These are phyloP conservation scores for Cytospora leucostoma DNA, from an alignment of 2,329 filamentous ascomycete species.

Conservation along the genomic window DNA sequence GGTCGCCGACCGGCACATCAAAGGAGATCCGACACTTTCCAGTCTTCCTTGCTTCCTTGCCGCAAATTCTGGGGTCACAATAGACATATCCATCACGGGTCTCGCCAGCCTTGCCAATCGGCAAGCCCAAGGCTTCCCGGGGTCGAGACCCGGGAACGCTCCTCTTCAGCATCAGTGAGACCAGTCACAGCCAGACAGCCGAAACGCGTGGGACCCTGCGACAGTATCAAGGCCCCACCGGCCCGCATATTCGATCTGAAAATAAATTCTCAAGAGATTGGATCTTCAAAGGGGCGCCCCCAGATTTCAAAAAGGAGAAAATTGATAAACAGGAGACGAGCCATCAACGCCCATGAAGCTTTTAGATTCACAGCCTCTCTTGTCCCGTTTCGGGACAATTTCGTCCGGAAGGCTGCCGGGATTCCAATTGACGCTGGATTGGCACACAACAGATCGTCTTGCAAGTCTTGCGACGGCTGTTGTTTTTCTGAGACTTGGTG, in stretches of 20 bases:
- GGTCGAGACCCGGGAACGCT: background rate
- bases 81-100: background rate
- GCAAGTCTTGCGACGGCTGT: slow-evolving; percentile 19
- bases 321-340: slow-evolving; percentile 19
- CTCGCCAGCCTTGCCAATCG: background rate
- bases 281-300: slow-evolving; percentile 22
- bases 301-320: slow-evolving; percentile 10
- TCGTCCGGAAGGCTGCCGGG: background rate
- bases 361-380: slow-evolving; percentile 1
- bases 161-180: background rate
- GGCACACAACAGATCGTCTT: background rate
- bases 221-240: slow-evolving; percentile 15
- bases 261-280: slow-evolving; percentile 26
- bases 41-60: background rate
- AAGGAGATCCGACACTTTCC: background rate
- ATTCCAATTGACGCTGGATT: slow-evolving; percentile 1
- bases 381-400: background rate
- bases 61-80: background rate
- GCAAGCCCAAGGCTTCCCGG: background rate
- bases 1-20: background rate
- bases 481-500: slow-evolving; percentile 10
- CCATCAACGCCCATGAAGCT: slow-evolving; percentile 16
- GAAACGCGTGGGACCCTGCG: slow-evolving; percentile 1
- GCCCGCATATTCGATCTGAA: slow-evolving; percentile 20
- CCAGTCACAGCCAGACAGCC: background rate